These are phyloP conservation scores for Rhizopus sp. DNA, from an alignment of 371 early-diverging fungal genomes.

Conservation along the genomic window DNA sequence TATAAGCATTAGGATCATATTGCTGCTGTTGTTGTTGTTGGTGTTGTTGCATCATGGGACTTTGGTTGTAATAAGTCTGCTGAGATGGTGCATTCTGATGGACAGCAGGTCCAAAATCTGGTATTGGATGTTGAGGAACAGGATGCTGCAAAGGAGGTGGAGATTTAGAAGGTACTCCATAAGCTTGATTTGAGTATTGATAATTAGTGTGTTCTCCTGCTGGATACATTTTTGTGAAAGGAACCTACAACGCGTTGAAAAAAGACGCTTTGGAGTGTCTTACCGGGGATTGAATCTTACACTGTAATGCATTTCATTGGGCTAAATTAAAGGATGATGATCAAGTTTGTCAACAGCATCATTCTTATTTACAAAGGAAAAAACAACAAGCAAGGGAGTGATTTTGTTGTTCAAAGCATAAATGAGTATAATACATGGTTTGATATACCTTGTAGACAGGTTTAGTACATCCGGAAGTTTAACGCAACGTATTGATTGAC, in stretches of 20 bases:
- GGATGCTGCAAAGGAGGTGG: slow-evolving; percentile 78
- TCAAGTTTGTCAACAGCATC: too few species aligned
- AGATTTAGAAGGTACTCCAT: slow-evolving; percentile 36
- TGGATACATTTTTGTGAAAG: slow-evolving; percentile 28
- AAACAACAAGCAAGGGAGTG: too few species aligned
- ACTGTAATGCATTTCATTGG: slow-evolving; percentile 4
- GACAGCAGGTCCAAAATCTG: slow-evolving; percentile 55
- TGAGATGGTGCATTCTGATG: slow-evolving; percentile 54
- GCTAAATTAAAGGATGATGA: too few species aligned
- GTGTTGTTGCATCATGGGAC: slow-evolving; percentile 41
- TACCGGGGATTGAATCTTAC: slow-evolving; percentile 1
- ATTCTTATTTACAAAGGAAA: too few species aligned
- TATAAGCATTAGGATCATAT: slow-evolving; percentile 44
- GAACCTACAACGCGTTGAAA: slow-evolving; percentile 4
- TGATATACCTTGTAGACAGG: too few species aligned
- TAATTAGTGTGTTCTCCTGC: slow-evolving; percentile 25
- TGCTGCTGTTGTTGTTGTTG: slow-evolving; percentile 40
- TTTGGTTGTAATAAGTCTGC: slow-evolving; percentile 38
- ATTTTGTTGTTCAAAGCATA: too few species aligned
- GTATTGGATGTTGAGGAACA: slow-evolving; percentile 68
- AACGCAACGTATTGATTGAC: too few species aligned
- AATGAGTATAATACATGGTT: too few species aligned
- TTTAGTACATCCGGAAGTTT: too few species aligned
- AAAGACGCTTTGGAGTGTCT: not conserved
- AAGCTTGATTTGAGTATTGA: slow-evolving; percentile 20